phyloP scores from a whole-genome alignment of 331 rosid genomes.

The Acacia pycnantha region DNA sequence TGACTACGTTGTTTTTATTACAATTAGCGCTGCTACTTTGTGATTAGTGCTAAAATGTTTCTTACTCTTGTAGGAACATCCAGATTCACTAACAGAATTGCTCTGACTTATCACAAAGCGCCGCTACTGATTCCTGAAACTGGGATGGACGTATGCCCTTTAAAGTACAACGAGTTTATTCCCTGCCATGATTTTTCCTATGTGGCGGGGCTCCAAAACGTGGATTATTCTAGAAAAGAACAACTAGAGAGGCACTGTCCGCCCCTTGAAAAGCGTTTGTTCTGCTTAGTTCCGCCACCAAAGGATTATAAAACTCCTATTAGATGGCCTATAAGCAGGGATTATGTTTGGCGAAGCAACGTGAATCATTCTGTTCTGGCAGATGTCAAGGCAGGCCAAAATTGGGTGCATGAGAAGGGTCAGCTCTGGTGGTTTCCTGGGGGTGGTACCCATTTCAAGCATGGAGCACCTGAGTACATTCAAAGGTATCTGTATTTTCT shows the following conservation, averaged over 20 bases:
- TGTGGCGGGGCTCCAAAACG: constrained; percentile 42
- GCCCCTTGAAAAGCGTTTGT: constrained; percentile 64
- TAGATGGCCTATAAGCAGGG: constrained; percentile 86
- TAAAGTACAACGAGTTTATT: constrained; percentile 69
- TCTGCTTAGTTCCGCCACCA: constrained; percentile 90
- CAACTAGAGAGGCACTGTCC: constrained; percentile 94
- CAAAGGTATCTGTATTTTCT: constrained; percentile 43
- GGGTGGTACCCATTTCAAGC: constrained; percentile 95
- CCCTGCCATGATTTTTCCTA: constrained; percentile 78
- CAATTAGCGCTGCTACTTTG: neutral
- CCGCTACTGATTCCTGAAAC: constrained; percentile 58
- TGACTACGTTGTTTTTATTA: neutral
- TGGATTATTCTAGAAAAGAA: constrained; percentile 74
- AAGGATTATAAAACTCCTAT: constrained; percentile 76
- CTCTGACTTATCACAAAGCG: constrained; percentile 52
- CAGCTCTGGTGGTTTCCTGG: constrained; percentile 97
- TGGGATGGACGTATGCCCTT: constrained; percentile 78
- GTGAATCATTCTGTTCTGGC: constrained; percentile 91
- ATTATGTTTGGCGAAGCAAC: constrained; percentile 90
- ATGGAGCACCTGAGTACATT: constrained; percentile 86
- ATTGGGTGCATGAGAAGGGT: constrained; percentile 86
- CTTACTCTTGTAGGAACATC: constrained; percentile 46
- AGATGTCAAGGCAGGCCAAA: constrained; percentile 91
- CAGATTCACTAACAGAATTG: constrained; percentile 54
- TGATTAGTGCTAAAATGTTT: neutral